Evolutionary conservation across 352 stramenopile genomes (phyloP).

Genomic region (Phytopythium delawarense): DNA sequence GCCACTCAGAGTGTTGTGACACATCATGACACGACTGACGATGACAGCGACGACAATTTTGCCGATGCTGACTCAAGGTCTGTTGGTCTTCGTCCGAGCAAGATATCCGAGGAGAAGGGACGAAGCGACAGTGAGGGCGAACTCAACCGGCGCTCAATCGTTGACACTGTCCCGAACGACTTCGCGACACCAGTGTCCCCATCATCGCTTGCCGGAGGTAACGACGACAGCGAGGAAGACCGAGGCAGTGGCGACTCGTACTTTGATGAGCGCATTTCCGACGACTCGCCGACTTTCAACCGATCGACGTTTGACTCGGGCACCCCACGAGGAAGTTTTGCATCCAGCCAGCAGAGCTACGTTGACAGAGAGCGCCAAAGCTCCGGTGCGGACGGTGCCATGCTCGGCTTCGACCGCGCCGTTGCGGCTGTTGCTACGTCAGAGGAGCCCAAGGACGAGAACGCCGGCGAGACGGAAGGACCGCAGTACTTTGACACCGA

Average conservation of each 20-base stretch:
- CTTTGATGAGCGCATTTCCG: constrained; percentile 22
- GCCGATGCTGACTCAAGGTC: constrained; percentile 11
- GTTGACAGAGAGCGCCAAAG: constrained; percentile 14
- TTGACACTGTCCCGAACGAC: constrained; percentile 8
- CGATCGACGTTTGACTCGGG: constrained; percentile 31
- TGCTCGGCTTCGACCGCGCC: constrained; percentile 4
- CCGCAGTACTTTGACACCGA: constrained; percentile 48
- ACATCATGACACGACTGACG: constrained; percentile 7
- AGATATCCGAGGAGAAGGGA: not conserved
- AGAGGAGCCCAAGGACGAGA: not conserved
- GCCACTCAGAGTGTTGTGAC: not conserved
- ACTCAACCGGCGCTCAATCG: not conserved
- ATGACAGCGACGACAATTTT: constrained; percentile 2
- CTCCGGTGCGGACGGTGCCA: constrained; percentile 18
- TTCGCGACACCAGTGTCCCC: not conserved
- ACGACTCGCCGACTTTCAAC: constrained; percentile 27
- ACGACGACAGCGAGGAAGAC: constrained; percentile 8
- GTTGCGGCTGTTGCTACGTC: not conserved
- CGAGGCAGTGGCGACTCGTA: constrained; percentile 24
- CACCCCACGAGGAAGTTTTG: constrained; percentile 29
- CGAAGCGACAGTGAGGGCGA: constrained; percentile 7
- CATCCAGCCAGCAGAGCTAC: constrained; percentile 22
- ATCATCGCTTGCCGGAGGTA: not conserved
- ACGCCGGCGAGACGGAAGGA: constrained; percentile 7
- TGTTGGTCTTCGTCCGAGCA: not conserved